Evolutionary conservation across 2,329 filamentous ascomycete species (phyloP).

Genomic region (Tolypocladium ophioglossoides): DNA sequence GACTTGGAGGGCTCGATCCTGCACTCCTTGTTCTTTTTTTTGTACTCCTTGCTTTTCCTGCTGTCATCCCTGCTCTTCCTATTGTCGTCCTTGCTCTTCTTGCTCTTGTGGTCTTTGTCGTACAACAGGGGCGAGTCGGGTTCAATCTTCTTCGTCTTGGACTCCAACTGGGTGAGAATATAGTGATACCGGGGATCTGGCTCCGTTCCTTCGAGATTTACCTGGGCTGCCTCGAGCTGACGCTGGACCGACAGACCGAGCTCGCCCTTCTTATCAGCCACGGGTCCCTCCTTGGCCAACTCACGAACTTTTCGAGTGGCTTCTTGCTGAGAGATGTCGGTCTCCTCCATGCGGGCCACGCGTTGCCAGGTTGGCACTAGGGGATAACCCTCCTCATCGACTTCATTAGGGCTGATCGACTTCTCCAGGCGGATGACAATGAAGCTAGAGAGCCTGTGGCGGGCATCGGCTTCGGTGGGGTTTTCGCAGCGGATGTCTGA

Average conservation of each 20-base stretch:
- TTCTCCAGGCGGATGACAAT: constrained; percentile 32
- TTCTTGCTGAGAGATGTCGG: constrained; percentile 25
- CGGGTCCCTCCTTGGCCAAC: constrained; percentile 19
- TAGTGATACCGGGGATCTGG: constrained; percentile 27
- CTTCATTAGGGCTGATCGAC: constrained; percentile 15
- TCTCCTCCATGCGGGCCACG: constrained; percentile 20
- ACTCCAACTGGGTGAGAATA: constrained; percentile 33
- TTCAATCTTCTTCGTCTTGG: constrained; percentile 19
- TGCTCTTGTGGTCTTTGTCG: constrained; percentile 6
- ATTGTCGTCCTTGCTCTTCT: constrained; percentile 5
- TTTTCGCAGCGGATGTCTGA: constrained; percentile 27
- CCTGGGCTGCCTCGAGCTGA: constrained; percentile 30
- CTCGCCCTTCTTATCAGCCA: constrained; percentile 26
- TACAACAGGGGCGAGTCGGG: constrained; percentile 3
- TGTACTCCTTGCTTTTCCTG: constrained; percentile 1
- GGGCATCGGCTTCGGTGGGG: constrained; percentile 26
- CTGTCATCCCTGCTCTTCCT: neutral
- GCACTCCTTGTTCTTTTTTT: constrained; percentile 8
- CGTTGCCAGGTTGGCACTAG: constrained; percentile 29
- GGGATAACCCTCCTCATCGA: constrained; percentile 25
- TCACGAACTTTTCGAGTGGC: constrained; percentile 24
- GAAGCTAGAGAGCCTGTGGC: constrained; percentile 28
- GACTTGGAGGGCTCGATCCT: constrained; percentile 6
- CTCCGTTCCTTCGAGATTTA: constrained; percentile 22
- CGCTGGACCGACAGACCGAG: constrained; percentile 25